Evolutionary conservation across 2,329 filamentous ascomycete genomes (phyloP).

Genomic region (Apiospora phragmitis): DNA sequence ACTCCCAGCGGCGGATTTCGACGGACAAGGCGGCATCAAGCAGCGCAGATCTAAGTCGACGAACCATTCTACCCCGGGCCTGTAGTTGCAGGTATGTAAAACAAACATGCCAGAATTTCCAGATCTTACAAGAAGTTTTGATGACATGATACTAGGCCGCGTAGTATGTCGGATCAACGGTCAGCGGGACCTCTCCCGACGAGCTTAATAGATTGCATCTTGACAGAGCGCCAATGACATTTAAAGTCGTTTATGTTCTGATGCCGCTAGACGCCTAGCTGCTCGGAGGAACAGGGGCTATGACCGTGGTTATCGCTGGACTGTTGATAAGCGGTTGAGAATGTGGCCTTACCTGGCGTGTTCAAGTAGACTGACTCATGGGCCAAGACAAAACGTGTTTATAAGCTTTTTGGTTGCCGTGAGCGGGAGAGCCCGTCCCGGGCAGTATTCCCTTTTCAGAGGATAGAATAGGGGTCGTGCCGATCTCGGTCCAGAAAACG

Average conservation of each 20-base stretch:
- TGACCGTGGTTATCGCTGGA: not conserved
- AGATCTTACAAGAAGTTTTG: not conserved
- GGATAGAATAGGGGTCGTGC: too few species aligned
- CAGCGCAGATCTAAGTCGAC: too few species aligned
- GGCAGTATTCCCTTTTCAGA: too few species aligned
- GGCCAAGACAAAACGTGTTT: not conserved
- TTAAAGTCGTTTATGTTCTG: too few species aligned
- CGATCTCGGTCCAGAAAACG: too few species aligned
- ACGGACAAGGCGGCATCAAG: too few species aligned
- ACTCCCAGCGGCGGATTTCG: too few species aligned
- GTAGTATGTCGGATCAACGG: not conserved
- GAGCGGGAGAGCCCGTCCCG: not conserved
- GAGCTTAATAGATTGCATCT: not conserved
- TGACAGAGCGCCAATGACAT: too few species aligned
- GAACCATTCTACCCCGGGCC: too few species aligned
- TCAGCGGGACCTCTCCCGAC: not conserved
- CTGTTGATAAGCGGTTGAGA: not conserved
- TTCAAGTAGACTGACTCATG: not conserved
- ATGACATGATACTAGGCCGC: not conserved
- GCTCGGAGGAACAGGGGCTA: not conserved
- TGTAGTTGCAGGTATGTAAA: too few species aligned
- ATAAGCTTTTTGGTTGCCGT: not conserved
- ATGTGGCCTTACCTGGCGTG: not conserved
- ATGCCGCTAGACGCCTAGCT: not conserved
- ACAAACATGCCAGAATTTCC: too few species aligned